These are phyloP conservation scores for Gossypium anomalum DNA, from an alignment of 345 rosid species.

Conservation along the genomic window DNA sequence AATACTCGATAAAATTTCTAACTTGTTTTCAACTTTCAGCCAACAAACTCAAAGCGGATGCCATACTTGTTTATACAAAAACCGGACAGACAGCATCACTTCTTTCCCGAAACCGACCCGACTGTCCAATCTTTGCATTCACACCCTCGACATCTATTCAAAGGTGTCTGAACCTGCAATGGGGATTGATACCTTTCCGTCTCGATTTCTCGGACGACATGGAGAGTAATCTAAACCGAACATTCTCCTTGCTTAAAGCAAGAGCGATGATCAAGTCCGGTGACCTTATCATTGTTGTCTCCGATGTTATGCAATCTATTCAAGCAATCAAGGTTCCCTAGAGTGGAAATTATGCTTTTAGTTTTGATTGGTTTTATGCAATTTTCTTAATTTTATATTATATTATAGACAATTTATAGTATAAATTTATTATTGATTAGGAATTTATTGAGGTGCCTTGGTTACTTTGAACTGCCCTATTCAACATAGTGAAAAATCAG, in stretches of 20 bases:
- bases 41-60: constrained; percentile 26
- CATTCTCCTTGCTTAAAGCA: constrained; percentile 23
- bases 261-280: constrained; percentile 27
- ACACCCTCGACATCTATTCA: constrained; percentile 11
- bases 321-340: constrained; percentile 27
- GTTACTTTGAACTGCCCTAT: too few species aligned
- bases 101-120: constrained; percentile 29
- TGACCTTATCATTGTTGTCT: constrained; percentile 28
- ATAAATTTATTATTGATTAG: too few species aligned
- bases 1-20: too few species aligned
- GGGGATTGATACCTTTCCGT: constrained; percentile 31
- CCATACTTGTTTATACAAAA: constrained; percentile 27
- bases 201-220: constrained; percentile 23
- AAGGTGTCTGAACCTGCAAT: constrained; percentile 25
- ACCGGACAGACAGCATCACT: constrained; percentile 26
- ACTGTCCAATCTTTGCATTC: constrained; percentile 29
- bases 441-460: too few species aligned
- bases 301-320: constrained; percentile 21
- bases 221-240: constrained; percentile 24
- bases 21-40: constrained; percentile 22
- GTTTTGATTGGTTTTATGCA: not conserved
- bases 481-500: too few species aligned
- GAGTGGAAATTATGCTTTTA: not conserved
- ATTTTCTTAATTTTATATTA: not conserved
- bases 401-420: not conserved